phyloP scores from a whole-genome alignment of 2,329 filamentous ascomycete genomes.

The Chaetomium sp. region DNA sequence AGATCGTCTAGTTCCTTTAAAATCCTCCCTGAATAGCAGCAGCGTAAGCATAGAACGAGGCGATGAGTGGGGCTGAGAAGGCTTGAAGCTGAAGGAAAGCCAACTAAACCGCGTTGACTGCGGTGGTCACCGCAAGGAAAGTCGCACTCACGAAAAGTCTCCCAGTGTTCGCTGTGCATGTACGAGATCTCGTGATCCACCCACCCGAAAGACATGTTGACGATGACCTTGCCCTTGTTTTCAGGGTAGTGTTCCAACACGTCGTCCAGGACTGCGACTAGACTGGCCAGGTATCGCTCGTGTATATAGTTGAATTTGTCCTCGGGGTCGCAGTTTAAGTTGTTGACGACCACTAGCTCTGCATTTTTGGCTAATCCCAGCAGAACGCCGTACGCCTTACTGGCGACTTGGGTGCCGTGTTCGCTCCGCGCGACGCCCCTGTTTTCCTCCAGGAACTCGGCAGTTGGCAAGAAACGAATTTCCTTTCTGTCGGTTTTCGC shows the following conservation, averaged over 20 bases:
- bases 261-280: background rate
- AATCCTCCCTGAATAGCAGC: background rate
- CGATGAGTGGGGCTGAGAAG: background rate
- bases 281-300: background rate
- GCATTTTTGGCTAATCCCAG: background rate
- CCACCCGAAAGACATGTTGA: background rate
- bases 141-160: background rate
- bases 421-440: background rate
- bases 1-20: background rate
- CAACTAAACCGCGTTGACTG: background rate
- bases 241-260: background rate
- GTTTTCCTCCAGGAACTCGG: background rate
- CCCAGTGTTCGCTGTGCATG: background rate
- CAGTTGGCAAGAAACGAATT: background rate
- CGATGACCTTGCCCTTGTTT: background rate
- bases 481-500: background rate
- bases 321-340: background rate
- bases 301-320: background rate
- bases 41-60: no score
- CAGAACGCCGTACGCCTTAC: background rate
- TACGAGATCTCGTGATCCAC: background rate
- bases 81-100: background rate
- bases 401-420: background rate
- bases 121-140: background rate
- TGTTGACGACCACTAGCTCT: background rate